These are phyloP conservation scores for Hypsizygus ulmarius DNA, from an alignment of 1,284 basidiomycete genomes.

Conservation along the genomic window DNA sequence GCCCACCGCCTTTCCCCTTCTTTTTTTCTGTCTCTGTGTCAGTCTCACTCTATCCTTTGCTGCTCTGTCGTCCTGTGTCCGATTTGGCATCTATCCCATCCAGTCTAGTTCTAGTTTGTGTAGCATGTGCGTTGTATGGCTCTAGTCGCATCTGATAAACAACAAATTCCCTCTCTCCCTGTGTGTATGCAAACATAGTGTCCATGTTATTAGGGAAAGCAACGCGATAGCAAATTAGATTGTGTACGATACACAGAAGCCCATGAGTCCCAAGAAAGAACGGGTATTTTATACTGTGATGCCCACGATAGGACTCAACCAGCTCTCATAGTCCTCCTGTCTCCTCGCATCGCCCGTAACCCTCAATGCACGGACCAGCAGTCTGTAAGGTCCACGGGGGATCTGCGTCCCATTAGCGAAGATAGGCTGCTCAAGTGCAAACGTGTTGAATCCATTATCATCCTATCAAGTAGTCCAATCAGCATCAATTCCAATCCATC, in stretches of 20 bases:
- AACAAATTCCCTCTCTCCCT: conserved; percentile 12
- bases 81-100: conserved; percentile 5
- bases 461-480: not conserved
- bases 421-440: conserved; percentile 34
- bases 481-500: not conserved
- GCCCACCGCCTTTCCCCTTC: not conserved
- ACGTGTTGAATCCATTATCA: conserved; percentile 38
- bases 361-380: conserved; percentile 58
- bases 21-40: not conserved
- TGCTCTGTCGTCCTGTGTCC: not conserved
- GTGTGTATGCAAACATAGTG: not conserved
- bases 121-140: conserved; percentile 26
- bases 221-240: not conserved
- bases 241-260: not conserved
- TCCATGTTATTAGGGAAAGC: too few species aligned
- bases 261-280: not conserved
- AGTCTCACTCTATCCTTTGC: not conserved
- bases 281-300: conserved; percentile 14
- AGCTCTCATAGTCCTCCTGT: conserved; percentile 61
- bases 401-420: conserved; percentile 61
- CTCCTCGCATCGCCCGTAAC: conserved; percentile 53
- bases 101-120: conserved; percentile 23
- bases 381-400: conserved; percentile 56
- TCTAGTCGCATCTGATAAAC: conserved; percentile 19
- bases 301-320: conserved; percentile 40